Percentiles rank a stretch among this genome's conserved stretches.
These are phyloP conservation scores for Kazachstania kunashirensis DNA, from an alignment of 805 yeast species.

Conservation along the genomic window DNA sequence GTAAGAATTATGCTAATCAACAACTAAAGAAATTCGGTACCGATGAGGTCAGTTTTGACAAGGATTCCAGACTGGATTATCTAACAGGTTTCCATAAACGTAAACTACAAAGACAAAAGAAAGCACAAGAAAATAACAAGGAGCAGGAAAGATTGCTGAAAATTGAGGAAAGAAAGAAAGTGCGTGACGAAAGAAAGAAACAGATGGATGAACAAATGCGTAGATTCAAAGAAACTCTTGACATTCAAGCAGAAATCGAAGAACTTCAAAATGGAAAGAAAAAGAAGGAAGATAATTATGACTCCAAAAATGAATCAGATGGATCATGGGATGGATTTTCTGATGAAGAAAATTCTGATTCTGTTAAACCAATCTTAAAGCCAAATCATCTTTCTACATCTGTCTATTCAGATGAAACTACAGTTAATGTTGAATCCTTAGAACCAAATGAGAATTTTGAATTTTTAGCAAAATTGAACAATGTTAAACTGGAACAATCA, in stretches of 20 bases:
- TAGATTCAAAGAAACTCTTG: constrained; percentile 28
- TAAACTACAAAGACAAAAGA: constrained; percentile 77
- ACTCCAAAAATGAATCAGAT: constrained; percentile 6
- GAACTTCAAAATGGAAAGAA: constrained; percentile 12
- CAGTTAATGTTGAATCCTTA: constrained; percentile 41
- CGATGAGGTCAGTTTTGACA: constrained; percentile 78
- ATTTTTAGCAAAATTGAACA: constrained; percentile 51
- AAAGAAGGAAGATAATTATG: constrained; percentile 9
- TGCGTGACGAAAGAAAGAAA: constrained; percentile 53
- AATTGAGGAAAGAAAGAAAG: constrained; percentile 63
- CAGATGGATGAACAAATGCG: constrained; percentile 49
- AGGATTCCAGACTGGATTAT: constrained; percentile 68
- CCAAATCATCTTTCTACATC: constrained; percentile 15
- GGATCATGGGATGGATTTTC: constrained; percentile 36
- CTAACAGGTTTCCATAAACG: constrained; percentile 94
- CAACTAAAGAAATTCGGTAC: constrained; percentile 59
- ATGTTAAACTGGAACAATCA: constrained; percentile 61
- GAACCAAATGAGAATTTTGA: constrained; percentile 46
- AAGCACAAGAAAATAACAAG: constrained; percentile 64
- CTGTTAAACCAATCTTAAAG: constrained; percentile 27
- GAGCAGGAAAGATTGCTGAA: constrained; percentile 68
- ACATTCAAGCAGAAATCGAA: constrained; percentile 18
- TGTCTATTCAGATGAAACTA: constrained; percentile 31
- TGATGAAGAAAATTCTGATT: constrained; percentile 15
- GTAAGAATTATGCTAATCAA: constrained; percentile 65